Evolutionary conservation across 345 rosid genomes (phyloP), one percentile per base, ranked within the genome.

Genomic region (Aquilaria yunnanensis): DNA sequence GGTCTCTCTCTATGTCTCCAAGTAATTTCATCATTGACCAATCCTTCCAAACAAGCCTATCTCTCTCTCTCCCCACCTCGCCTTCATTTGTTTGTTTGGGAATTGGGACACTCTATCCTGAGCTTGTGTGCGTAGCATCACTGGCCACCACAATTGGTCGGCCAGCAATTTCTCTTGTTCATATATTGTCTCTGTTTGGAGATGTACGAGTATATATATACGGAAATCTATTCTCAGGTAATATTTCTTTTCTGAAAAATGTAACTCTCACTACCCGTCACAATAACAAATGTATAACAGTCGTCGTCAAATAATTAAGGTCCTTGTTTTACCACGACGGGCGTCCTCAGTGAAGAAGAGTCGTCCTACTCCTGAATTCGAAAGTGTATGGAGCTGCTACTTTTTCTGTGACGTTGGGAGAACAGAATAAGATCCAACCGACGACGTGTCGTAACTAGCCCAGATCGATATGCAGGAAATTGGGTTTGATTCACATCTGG

Each of bases 141-240:
- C 63, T 64, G 74, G 61, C 80, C 81, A 70, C 68, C 81, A 78
- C 37, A 66, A 60, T 57, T 76, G 80, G 81, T 70, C 81, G 72
- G 64, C 76, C 76, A 72, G 77, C 58, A 33, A 47, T 73, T 72
- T 74, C 37, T 41, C 51, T 64, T 59, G 64, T 51, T 23, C 23
- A 10, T 68, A 47, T 60, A 59, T 43, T 72, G 61, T 80, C 61
- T 63, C 71, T 69, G 59, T 65, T 55, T 37, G 65, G 56, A 57
- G 66, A 60, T 31, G 74, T 23, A 34, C 49, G 37, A 54, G 31
- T 63, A 51, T 16, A 73, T 67, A 63, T 57, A 56, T 12, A 11
- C 37, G 53, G 47, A 71, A 54, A 58, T 59, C 61, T 54, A 55
- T 47, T 43, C 12, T 12, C 57, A 51, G 33, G 37, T 11, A 32